These are phyloP conservation scores for Melampsora larici-populina DNA, from an alignment of 1,284 basidiomycete species.

Conservation along the genomic window DNA sequence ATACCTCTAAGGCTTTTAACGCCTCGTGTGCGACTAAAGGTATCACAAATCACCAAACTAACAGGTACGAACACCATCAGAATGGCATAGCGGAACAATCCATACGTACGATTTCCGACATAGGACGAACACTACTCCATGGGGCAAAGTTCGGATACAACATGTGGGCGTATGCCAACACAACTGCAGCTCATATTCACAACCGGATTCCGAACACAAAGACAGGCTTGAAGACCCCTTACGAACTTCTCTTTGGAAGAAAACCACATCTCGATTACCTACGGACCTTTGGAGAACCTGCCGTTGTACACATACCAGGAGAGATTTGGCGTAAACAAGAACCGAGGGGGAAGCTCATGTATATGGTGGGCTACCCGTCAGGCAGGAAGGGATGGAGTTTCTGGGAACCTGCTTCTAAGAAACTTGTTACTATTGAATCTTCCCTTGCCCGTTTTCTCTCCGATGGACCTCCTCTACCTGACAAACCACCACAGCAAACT, in stretches of 20 bases:
- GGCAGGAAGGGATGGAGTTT: too few relatives aligned
- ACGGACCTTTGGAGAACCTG: too few relatives aligned
- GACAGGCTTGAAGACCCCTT: constrained; percentile 1
- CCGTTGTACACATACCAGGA: too few relatives aligned
- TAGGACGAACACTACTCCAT: background rate
- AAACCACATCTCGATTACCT: too few relatives aligned
- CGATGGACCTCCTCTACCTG: too few relatives aligned
- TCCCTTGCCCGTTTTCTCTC: too few relatives aligned
- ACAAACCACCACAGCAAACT: too few relatives aligned
- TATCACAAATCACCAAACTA: background rate
- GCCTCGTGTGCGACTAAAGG: background rate
- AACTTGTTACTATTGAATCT: too few relatives aligned
- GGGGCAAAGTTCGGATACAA: background rate
- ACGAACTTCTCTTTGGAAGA: constrained; percentile 1
- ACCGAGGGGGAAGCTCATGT: too few relatives aligned
- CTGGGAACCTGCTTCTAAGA: too few relatives aligned
- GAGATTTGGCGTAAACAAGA: too few relatives aligned
- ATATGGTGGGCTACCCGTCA: too few relatives aligned
- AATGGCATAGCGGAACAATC: constrained; percentile 10
- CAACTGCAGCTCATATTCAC: background rate
- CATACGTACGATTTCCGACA: background rate
- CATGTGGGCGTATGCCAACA: constrained; percentile 12
- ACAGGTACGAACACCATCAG: constrained; percentile 24
- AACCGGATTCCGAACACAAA: constrained; percentile 17
- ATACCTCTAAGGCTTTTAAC: background rate